These are phyloP conservation scores for Chrysoporthe cubensis DNA, from an alignment of 2,329 filamentous ascomycete species.

Conservation along the genomic window DNA sequence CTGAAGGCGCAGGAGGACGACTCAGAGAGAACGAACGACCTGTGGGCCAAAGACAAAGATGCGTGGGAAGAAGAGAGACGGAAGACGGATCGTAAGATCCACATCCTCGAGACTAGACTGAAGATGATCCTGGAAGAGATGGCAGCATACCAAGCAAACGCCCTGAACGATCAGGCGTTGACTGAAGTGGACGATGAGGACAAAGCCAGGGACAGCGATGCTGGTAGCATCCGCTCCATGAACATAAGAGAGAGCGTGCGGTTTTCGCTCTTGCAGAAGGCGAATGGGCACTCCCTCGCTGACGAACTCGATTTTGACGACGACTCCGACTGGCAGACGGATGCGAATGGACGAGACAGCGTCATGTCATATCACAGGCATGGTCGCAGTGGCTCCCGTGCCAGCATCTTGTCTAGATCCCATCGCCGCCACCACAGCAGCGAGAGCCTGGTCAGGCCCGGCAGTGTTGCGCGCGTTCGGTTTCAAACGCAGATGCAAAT, in stretches of 20 bases:
- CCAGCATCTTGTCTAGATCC: constrained; percentile 54
- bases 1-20: constrained; percentile 82
- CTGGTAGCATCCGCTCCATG: constrained; percentile 72
- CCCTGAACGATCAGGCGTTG: constrained; percentile 42
- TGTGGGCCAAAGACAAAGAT: constrained; percentile 85
- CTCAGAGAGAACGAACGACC: constrained; percentile 72
- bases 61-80: constrained; percentile 83
- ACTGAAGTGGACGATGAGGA: constrained; percentile 58
- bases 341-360: constrained; percentile 71
- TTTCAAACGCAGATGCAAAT: constrained; percentile 53
- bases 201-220: constrained; percentile 67
- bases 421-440: constrained; percentile 62
- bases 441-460: constrained; percentile 60
- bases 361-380: constrained; percentile 57
- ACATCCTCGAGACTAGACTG: constrained; percentile 86
- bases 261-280: constrained; percentile 71
- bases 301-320: constrained; percentile 90
- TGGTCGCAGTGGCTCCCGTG: constrained; percentile 59
- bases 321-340: constrained; percentile 73
- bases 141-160: constrained; percentile 64
- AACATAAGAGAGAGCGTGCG: constrained; percentile 74
- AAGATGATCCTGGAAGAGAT: constrained; percentile 87
- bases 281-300: constrained; percentile 76
- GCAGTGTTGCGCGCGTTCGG: constrained; percentile 58
- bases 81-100: constrained; percentile 79